Evolutionary conservation across 306 rosid genomes (phyloP).

Genomic region (Crotalaria pallida): DNA sequence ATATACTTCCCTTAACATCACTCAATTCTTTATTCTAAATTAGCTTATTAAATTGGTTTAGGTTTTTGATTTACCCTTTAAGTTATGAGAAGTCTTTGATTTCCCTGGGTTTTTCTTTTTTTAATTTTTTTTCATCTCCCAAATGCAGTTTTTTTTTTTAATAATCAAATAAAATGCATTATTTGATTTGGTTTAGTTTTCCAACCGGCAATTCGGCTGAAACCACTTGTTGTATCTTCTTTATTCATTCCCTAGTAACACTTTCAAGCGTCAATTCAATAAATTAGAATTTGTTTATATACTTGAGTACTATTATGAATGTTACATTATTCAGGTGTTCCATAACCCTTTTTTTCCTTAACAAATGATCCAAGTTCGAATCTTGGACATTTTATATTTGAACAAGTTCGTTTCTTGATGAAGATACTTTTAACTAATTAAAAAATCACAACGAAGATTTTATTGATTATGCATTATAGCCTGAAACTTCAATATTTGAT

Average conservation of each 20-base stretch:
- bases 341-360: too few species aligned
- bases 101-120: background rate
- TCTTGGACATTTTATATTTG: too few species aligned
- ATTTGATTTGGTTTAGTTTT: background rate
- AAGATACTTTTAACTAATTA: too few species aligned
- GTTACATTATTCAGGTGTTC: background rate
- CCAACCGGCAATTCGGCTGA: background rate
- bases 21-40: slow-evolving; percentile 7
- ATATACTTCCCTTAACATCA: slow-evolving; percentile 11
- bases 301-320: background rate
- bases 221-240: background rate
- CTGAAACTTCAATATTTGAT: background rate
- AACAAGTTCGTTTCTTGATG: too few species aligned
- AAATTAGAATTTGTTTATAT: slow-evolving; percentile 8
- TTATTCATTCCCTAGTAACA: background rate
- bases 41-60: background rate
- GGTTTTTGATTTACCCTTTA: background rate
- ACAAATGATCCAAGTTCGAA: too few species aligned
- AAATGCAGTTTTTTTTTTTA: too few species aligned
- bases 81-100: background rate
- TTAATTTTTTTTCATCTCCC: background rate
- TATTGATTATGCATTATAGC: background rate
- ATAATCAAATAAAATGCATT: too few species aligned
- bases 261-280: slow-evolving; percentile 5
- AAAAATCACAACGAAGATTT: background rate